Conservation (phyloP, 768 basidiomycete species). For the Boletus rubroflammeus region DNA sequence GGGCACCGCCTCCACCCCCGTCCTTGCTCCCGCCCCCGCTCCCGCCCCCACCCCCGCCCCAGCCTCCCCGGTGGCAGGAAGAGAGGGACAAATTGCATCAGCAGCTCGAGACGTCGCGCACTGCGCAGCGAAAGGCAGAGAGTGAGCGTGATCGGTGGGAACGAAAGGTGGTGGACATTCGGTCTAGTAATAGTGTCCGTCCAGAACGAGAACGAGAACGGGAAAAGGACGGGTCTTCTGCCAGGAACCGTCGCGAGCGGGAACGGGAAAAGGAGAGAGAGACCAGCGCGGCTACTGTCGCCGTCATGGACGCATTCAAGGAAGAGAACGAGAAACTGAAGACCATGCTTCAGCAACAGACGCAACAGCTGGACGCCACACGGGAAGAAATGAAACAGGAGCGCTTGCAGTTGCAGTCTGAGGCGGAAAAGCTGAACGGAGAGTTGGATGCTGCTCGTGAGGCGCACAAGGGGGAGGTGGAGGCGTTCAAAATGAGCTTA, state of each 20-base stretch:
- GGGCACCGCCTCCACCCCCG: too few relatives aligned
- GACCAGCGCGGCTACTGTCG: not conserved
- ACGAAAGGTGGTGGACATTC: constrained; percentile 19
- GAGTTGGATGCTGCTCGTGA: constrained; percentile 9
- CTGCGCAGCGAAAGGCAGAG: constrained; percentile 15
- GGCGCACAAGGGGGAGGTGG: constrained; percentile 12
- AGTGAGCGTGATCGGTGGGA: constrained; percentile 21
- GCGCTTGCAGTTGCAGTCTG: constrained; percentile 7
- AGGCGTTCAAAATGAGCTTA: constrained; percentile 14
- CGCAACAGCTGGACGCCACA: constrained; percentile 8
- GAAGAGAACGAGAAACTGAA: constrained; percentile 28
- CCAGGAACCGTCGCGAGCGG: constrained; percentile 16
- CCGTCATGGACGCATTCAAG: constrained; percentile 9
- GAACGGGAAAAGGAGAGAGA: constrained; percentile 19
- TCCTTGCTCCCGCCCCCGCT: too few relatives aligned
- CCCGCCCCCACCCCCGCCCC: too few relatives aligned
- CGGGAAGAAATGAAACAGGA: constrained; percentile 13
- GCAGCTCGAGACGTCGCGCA: constrained; percentile 13
- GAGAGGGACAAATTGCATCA: constrained; percentile 8
- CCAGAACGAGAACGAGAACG: constrained; percentile 12
- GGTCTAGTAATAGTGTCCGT: constrained; percentile 3
- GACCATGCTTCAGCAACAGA: constrained; percentile 15
- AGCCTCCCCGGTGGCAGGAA: constrained; percentile 2
- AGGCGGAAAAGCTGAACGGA: constrained; percentile 11
- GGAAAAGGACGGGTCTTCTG: constrained; percentile 14